These are phyloP conservation scores for Beauveria australis DNA, from an alignment of 2,329 filamentous ascomycete species.

Conservation along the genomic window DNA sequence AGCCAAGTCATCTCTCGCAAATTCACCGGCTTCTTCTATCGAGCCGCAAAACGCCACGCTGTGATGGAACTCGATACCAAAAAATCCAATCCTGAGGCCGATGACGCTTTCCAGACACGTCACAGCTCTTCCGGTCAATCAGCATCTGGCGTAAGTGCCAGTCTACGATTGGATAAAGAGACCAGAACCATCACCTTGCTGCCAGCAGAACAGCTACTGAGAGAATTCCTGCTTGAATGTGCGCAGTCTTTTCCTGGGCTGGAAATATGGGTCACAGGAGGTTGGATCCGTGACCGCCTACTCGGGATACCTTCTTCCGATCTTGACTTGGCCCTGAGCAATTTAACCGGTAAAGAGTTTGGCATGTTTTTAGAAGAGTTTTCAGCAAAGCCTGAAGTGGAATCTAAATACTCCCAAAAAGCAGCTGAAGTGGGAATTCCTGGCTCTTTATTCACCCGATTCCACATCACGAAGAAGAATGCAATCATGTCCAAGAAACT, in stretches of 20 bases:
- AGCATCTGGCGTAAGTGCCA: too few species aligned
- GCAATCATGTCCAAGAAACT: constrained; percentile 13
- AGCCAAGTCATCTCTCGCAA: too few species aligned
- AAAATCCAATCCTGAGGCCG: too few species aligned
- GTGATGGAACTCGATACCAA: too few species aligned
- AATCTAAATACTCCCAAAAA: not conserved
- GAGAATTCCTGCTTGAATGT: constrained; percentile 13
- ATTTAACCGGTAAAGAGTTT: constrained; percentile 13
- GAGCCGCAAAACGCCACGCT: too few species aligned
- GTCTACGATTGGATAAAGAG: too few species aligned
- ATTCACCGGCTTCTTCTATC: too few species aligned
- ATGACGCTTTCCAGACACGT: too few species aligned
- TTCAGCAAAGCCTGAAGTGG: not conserved
- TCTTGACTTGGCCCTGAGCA: constrained; percentile 13
- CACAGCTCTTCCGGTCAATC: too few species aligned
- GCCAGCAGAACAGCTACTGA: constrained; percentile 12
- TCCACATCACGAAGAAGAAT: constrained; percentile 13
- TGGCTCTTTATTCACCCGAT: constrained; percentile 3
- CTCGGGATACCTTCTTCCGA: constrained; percentile 14
- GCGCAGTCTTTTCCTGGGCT: constrained; percentile 11
- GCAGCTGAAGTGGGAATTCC: constrained; percentile 9
- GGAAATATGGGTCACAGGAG: constrained; percentile 15
- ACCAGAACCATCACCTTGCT: not conserved
- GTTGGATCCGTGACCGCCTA: constrained; percentile 16
- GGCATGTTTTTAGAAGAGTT: constrained; percentile 11